A percentile compares a stretch with the other conserved stretches of the same genome.
Evolutionary conservation across 345 rosid genomes (phyloP).

Genomic region (Brassica rapa): DNA sequence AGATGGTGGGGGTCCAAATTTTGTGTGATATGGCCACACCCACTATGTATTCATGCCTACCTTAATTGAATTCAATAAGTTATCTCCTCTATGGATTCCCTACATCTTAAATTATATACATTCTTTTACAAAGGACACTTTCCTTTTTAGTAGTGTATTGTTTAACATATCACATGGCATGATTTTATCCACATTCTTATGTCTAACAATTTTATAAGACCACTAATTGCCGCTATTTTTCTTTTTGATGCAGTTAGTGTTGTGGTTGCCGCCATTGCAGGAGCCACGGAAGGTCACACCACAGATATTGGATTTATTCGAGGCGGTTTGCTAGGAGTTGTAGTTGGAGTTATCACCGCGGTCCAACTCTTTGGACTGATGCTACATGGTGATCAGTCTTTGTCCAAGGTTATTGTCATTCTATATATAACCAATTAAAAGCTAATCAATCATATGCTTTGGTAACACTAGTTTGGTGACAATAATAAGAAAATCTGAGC

Average conservation of each 20-base stretch:
- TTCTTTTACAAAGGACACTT: not conserved
- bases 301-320: slow-evolving; percentile 70
- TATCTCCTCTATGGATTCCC: slow-evolving; percentile 20
- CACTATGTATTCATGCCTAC: not conserved
- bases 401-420: slow-evolving; percentile 58
- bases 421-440: not conserved
- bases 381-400: slow-evolving; percentile 52
- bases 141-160: not conserved
- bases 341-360: slow-evolving; percentile 72
- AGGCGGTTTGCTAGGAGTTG: slow-evolving; percentile 71
- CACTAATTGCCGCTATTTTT: slow-evolving; percentile 8
- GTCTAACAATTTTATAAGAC: not conserved
- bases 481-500: slow-evolving; percentile 16
- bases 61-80: not conserved
- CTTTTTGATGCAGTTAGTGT: slow-evolving; percentile 54
- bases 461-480: slow-evolving; percentile 4
- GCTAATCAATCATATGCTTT: not conserved
- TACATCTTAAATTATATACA: not conserved
- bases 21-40: not conserved
- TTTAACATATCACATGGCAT: slow-evolving; percentile 13
- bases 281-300: slow-evolving; percentile 86
- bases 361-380: slow-evolving; percentile 57
- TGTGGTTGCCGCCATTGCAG: slow-evolving; percentile 61
- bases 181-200: not conserved
- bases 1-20: slow-evolving; percentile 20